phyloP scores from a whole-genome alignment of 805 yeast genomes.

The Kregervanrija pseudodelftensis region DNA sequence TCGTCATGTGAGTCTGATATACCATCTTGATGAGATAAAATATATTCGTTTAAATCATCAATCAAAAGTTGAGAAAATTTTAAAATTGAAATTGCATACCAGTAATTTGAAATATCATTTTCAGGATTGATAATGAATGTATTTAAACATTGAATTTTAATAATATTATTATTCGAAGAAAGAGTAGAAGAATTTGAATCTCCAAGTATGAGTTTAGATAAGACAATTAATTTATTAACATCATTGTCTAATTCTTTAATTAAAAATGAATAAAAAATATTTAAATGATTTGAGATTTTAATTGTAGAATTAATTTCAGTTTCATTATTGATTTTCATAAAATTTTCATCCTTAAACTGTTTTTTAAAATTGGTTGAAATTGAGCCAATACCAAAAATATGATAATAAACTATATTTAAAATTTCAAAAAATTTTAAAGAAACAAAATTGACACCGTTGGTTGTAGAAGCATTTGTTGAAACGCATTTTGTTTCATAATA shows the following conservation, averaged over 20 bases:
- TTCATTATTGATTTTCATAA: constrained; percentile 4
- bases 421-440: constrained; percentile 23
- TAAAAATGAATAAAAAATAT: constrained; percentile 21
- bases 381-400: constrained; percentile 17
- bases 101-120: constrained; percentile 13
- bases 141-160: constrained; percentile 16
- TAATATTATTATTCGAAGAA: neutral
- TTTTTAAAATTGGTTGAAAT: constrained; percentile 9
- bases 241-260: constrained; percentile 28
- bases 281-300: constrained; percentile 21
- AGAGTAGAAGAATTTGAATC: constrained; percentile 1
- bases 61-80: constrained; percentile 23
- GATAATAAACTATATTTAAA: constrained; percentile 16
- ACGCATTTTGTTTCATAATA: constrained; percentile 25
- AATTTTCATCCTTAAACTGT: constrained; percentile 14
- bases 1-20: constrained; percentile 19
- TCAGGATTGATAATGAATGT: constrained; percentile 10
- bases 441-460: constrained; percentile 23
- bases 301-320: constrained; percentile 15
- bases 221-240: constrained; percentile 25
- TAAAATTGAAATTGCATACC: constrained; percentile 22
- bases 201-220: constrained; percentile 21
- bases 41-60: constrained; percentile 25
- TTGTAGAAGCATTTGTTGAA: constrained; percentile 15
- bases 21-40: constrained; percentile 25